Conservation (phyloP, 176 grass and related monocot species). For the Carex scoparia region DNA sequence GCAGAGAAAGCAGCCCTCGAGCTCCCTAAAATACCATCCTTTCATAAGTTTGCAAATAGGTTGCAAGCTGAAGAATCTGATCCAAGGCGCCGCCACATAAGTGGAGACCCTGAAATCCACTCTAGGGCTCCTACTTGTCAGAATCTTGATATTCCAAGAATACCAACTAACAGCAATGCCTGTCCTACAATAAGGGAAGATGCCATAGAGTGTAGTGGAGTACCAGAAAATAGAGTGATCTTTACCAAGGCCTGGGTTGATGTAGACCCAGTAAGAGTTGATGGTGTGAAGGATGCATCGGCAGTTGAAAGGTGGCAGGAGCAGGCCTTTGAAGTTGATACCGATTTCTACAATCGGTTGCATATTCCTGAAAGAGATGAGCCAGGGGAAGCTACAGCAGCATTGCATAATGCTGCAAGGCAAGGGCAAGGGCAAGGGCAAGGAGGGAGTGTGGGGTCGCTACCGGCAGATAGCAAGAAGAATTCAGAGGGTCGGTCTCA, state of each 20-base stretch:
- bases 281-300: constrained; percentile 79
- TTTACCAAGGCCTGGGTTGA: constrained; percentile 90
- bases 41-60: constrained; percentile 79
- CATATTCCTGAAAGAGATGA: constrained; percentile 68
- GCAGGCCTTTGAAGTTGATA: constrained; percentile 91
- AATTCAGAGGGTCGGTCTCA: constrained; percentile 55
- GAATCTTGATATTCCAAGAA: constrained; percentile 71
- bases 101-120: constrained; percentile 65
- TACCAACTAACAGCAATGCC: constrained; percentile 58
- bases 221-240: constrained; percentile 43
- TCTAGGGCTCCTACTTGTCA: constrained; percentile 63
- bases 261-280: constrained; percentile 60
- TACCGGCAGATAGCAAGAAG: constrained; percentile 59
- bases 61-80: constrained; percentile 66
- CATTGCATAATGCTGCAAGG: neutral
- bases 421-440: constrained; percentile 40
- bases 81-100: constrained; percentile 54
- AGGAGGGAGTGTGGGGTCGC: constrained; percentile 62
- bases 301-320: constrained; percentile 97
- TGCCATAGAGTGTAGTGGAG: constrained; percentile 47
- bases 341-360: constrained; percentile 78
- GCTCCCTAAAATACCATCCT: constrained; percentile 97
- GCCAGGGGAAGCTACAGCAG: constrained; percentile 31
- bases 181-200: constrained; percentile 53
- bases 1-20: constrained; percentile 63